Evolutionary conservation across 2,329 filamentous ascomycete genomes (phyloP), one percentile per base, ranked within the genome.

Genomic region (Dryadomyces quercus-mongolicae): DNA sequence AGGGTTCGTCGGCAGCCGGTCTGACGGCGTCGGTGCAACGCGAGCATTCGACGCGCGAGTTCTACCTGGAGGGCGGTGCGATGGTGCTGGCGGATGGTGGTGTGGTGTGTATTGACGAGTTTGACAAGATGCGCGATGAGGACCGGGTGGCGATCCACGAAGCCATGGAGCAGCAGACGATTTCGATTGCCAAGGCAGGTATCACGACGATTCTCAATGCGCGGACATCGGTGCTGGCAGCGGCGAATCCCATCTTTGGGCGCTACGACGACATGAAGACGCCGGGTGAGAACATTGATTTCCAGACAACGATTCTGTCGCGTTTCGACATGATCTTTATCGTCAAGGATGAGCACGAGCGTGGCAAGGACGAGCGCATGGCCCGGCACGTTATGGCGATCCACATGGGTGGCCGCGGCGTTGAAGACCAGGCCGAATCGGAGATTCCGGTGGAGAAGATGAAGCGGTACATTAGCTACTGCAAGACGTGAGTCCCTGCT

Each of bases 241-340:
- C 93, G 2, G 93, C 93, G 45, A 98, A 98, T 68, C 93, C 93
- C 0, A 93, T 98, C 56, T 98, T 97, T 65, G 93, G 93, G 53
- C 86, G 93, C 25, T 98, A 98, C 70, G 93, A 98, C 67, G 93
- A 98, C 65, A 85, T 98, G 75, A 97, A 97, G 70, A 90, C 88
- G 0, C 93, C 93, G 0, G 93, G 93, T 56, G 93, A 98, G 70
- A 98, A 98, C 66, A 98, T 98, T 61, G 93, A 98, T 70, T 98
- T 98, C 70, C 93, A 98, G 66, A 98, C 93, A 0, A 98, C 93
- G 3, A 97, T 98, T 64, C 68, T 98, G 60, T 97, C 92, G 2
- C 88, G 93, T 78, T 98, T 98, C 68, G 93, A 98, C 69, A 96
- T 98, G 88, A 97, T 98, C 60, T 98, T 97, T 74, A 96, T 98